Conservation (phyloP, 1,284 basidiomycete genomes). For the Boletellus sp. region DNA sequence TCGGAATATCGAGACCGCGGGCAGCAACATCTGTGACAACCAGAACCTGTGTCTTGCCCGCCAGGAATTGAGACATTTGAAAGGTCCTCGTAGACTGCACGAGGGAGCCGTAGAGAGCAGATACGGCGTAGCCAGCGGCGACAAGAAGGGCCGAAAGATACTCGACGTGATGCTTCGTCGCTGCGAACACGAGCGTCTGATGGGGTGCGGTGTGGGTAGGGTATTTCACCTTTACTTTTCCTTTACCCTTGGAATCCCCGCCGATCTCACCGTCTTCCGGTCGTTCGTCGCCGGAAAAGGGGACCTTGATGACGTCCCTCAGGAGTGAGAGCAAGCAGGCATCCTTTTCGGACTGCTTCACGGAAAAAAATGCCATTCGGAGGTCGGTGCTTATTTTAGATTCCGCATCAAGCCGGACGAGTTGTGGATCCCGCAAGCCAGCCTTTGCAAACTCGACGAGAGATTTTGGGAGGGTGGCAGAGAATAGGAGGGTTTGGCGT, state of each 20-base stretch:
- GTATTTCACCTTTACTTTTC: constrained; percentile 46
- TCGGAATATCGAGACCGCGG: constrained; percentile 92
- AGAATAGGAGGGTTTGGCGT: constrained; percentile 92
- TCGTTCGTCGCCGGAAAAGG: constrained; percentile 42
- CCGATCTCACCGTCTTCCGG: constrained; percentile 24
- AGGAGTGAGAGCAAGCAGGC: constrained; percentile 85
- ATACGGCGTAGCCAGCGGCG: constrained; percentile 89
- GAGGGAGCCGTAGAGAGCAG: constrained; percentile 94
- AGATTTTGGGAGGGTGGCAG: constrained; percentile 93
- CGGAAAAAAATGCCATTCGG: constrained; percentile 90
- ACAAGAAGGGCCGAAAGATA: constrained; percentile 82
- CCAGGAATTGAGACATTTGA: constrained; percentile 92
- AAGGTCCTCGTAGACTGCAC: constrained; percentile 90
- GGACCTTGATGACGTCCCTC: constrained; percentile 84
- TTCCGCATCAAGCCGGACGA: constrained; percentile 93
- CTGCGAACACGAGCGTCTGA: constrained; percentile 93
- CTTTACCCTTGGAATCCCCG: constrained; percentile 48
- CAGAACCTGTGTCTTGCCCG: constrained; percentile 76
- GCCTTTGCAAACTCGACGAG: constrained; percentile 98
- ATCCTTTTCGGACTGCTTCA: constrained; percentile 94
- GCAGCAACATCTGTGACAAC: constrained; percentile 99
- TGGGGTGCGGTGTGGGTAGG: constrained; percentile 58
- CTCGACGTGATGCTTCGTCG: constrained; percentile 99
- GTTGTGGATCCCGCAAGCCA: constrained; percentile 89
- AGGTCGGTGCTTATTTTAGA: constrained; percentile 94